Percentiles rank a stretch among this genome's conserved stretches.
phyloP scores from a whole-genome alignment of 2,329 filamentous ascomycete species.

The Anisogramma anomala region DNA sequence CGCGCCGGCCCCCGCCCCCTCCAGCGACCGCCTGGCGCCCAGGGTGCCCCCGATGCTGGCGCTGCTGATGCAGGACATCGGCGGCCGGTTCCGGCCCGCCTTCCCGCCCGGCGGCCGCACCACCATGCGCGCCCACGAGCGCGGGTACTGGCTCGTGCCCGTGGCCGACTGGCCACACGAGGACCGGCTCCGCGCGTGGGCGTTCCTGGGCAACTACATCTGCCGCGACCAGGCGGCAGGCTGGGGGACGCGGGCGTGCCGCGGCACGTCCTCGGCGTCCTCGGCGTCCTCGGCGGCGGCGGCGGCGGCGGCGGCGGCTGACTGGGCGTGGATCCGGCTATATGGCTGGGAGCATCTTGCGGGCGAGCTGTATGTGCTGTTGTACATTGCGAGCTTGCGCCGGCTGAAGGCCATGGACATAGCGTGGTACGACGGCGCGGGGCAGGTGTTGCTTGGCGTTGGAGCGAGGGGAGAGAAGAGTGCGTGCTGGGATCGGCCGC shows the following conservation, averaged over 20 bases:
- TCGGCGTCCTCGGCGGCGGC: too few relatives aligned
- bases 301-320: too few relatives aligned
- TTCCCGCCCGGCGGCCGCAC: constrained; percentile 29
- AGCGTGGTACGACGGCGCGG: constrained; percentile 56
- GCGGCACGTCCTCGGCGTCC: too few relatives aligned
- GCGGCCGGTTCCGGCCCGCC: constrained; percentile 42
- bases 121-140: constrained; percentile 46
- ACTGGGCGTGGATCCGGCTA: constrained; percentile 44
- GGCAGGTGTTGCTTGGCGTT: constrained; percentile 37
- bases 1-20: constrained; percentile 35
- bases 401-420: constrained; percentile 45
- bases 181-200: constrained; percentile 46
- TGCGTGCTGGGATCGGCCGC: not conserved
- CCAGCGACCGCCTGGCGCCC: constrained; percentile 30
- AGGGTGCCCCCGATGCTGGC: constrained; percentile 33
- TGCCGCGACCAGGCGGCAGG: constrained; percentile 42
- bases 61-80: constrained; percentile 41
- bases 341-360: constrained; percentile 71
- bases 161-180: constrained; percentile 40
- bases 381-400: constrained; percentile 61
- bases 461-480: constrained; percentile 20
- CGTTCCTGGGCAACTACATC: constrained; percentile 49
- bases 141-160: constrained; percentile 67
- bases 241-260: constrained; percentile 53
- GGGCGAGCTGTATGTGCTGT: constrained; percentile 60